Evolutionary conservation across 805 yeast genomes (phyloP), one percentile per base, ranked within the genome.

Genomic region (Candida germanica): DNA sequence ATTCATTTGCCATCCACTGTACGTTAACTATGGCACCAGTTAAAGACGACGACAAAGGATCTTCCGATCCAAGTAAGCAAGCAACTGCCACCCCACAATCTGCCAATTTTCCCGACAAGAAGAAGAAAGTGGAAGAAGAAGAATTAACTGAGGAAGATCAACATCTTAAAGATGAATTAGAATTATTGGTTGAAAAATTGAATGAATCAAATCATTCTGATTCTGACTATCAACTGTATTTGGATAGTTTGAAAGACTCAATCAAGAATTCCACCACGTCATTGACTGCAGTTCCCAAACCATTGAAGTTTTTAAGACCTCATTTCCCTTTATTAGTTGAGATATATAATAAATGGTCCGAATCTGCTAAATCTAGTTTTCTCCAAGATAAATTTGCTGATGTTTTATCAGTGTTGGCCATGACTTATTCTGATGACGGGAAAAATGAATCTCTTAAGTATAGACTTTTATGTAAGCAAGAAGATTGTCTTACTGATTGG

Each of bases 221-320:
- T n/a, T 57, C 64, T 13, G 64, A 77, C 14, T 84, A 86, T 54
- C 62, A 63, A 23, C 64, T 77, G 9, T 74, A 87, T n/a, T 71
- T 93, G 49, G 71, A 72, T 27, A 71, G 80, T 35, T 73, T 93
- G 59, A 88, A 87, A 54, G 75, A 72, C 32, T 78, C 78, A 50
- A 89, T 93, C 51, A 79, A 87, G 47, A 94, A 93, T 37, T 85
- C 97, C 9, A 93, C 99, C 3, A 86, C 96, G 25, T 89, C 97
- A 6, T 93, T 93, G 97, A 93, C 98, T 2, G 99, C 99, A 3
- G 98, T 93, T 34, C 99, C 99, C 25, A 93, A 93, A 62, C 99
- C 99, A 4, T 76, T 93, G 64, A 94, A 93, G 68, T 93, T 93
- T 58, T 73, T 93, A 46, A 79, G 96, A 53, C 96, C 97, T 6